phyloP scores from a whole-genome alignment of 1,284 basidiomycete species.

The Ustilago shanxiensis region DNA sequence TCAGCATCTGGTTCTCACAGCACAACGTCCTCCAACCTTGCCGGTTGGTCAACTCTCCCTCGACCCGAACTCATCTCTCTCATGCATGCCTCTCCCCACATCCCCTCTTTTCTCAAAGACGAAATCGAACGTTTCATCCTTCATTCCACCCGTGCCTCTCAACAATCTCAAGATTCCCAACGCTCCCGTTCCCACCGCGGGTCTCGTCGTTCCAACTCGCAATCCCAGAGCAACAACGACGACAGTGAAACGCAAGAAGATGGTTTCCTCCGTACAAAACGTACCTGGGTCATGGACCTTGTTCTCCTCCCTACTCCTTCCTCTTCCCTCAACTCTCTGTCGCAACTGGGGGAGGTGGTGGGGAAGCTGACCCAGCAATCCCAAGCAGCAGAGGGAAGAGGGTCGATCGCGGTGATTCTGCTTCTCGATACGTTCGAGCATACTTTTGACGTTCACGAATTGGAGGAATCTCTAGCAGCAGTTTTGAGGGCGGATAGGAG shows the following conservation, averaged over 20 bases:
- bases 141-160: slow-evolving; percentile 20
- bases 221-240: slow-evolving; percentile 25
- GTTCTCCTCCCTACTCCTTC: slow-evolving; percentile 16
- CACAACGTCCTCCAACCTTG: slow-evolving; percentile 7
- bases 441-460: slow-evolving; percentile 46
- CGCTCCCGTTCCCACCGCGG: background rate
- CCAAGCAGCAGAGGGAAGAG: background rate
- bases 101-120: slow-evolving; percentile 40
- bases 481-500: slow-evolving; percentile 26
- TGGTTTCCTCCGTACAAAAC: slow-evolving; percentile 36
- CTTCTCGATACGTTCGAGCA: slow-evolving; percentile 28
- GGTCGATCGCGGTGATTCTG: slow-evolving; percentile 17
- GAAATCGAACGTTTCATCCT: slow-evolving; percentile 46
- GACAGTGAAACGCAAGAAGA: slow-evolving; percentile 52
- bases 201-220: slow-evolving; percentile 13
- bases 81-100: slow-evolving; percentile 32
- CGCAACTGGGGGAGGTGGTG: background rate
- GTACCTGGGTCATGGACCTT: slow-evolving; percentile 44
- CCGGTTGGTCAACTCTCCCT: slow-evolving; percentile 37
- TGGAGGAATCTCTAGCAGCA: slow-evolving; percentile 32
- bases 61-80: slow-evolving; percentile 29
- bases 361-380: slow-evolving; percentile 18
- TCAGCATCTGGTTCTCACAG: background rate
- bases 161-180: slow-evolving; percentile 1
- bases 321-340: background rate